Evolutionary conservation across 2,329 filamentous ascomycete genomes (phyloP).

Genomic region (Camptophora hylomeconis): DNA sequence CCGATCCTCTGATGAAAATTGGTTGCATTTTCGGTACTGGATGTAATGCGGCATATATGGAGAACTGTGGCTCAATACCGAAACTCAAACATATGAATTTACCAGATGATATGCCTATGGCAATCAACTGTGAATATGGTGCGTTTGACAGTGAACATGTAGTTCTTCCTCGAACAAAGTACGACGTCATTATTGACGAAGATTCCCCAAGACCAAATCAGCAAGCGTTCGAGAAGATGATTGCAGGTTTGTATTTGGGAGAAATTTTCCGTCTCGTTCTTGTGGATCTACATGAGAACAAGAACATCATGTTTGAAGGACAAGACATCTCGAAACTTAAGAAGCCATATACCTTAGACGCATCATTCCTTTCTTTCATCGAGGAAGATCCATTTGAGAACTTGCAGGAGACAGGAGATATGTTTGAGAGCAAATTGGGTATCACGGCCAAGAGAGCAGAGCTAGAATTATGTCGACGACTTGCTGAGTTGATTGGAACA

Average conservation of each 20-base stretch:
- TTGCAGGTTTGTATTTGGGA: slow-evolving; percentile 83
- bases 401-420: slow-evolving; percentile 71
- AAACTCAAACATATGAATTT: slow-evolving; percentile 90
- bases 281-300: slow-evolving; percentile 71
- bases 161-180: slow-evolving; percentile 72
- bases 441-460: slow-evolving; percentile 62
- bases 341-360: slow-evolving; percentile 79
- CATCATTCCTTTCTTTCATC: slow-evolving; percentile 83
- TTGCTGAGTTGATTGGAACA: slow-evolving; percentile 88
- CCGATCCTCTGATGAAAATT: slow-evolving; percentile 83
- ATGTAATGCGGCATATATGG: slow-evolving; percentile 98
- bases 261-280: slow-evolving; percentile 87
- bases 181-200: slow-evolving; percentile 77
- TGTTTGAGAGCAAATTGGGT: slow-evolving; percentile 64
- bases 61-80: slow-evolving; percentile 76
- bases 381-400: slow-evolving; percentile 97
- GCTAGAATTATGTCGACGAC: slow-evolving; percentile 74
- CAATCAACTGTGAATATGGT: slow-evolving; percentile 96
- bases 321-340: slow-evolving; percentile 71
- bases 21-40: slow-evolving; percentile 98
- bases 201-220: slow-evolving; percentile 86
- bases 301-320: slow-evolving; percentile 64
- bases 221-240: slow-evolving; percentile 97
- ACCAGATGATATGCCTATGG: slow-evolving; percentile 70
- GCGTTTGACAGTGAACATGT: slow-evolving; percentile 91